Evolutionary conservation across 2,329 filamentous ascomycete species (phyloP), one percentile per base, ranked within the genome.

Genomic region (Beauveria sp.): DNA sequence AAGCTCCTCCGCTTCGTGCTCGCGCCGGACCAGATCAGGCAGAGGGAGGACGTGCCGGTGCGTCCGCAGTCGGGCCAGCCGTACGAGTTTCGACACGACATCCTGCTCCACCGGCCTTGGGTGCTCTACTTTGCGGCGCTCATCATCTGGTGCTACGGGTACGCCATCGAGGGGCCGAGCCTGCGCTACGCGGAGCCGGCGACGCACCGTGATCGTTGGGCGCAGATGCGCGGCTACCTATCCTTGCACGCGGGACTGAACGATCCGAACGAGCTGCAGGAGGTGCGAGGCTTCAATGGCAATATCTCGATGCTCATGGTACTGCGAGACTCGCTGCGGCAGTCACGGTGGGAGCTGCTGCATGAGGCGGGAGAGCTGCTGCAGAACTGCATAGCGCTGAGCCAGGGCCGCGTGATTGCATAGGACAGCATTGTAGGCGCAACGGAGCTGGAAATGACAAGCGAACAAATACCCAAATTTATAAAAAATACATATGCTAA

Each of bases 71-170:
- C 30, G 5, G 77, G 77, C 56, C 71, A 77, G 61, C 73, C 81
- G 7, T 99, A 97, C 72, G 88, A 86, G 20, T 91, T 92, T 0
- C 84, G 91, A 22, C 90, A 96, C 67, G 94, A 99, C 68, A 89
- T 92, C 58, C 80, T 97, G 2, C 82, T 97, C 63, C 96, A 97
- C 69, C 83, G 94, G 18, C 91, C 93, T 0, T 99, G 94, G 93
- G 92, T 97, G 12, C 79, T 97, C 56, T 99, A 97, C 74, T 96
- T 96, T 70, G 91, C 94, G 1, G 87, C 88, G 0, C 80, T 99
- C 16, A 91, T 97, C 24, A 90, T 97, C 1, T 99, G 94, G 94
- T 91, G 87, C 63, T 99, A 97, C 69, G 93, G 92, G 2, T 97
- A 87, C 70, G 92, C 93, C 0, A 78, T 96, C 22, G 94, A 97